Conservation (phyloP, 805 yeast species). For the Cyberlindnera sargentensis region DNA sequence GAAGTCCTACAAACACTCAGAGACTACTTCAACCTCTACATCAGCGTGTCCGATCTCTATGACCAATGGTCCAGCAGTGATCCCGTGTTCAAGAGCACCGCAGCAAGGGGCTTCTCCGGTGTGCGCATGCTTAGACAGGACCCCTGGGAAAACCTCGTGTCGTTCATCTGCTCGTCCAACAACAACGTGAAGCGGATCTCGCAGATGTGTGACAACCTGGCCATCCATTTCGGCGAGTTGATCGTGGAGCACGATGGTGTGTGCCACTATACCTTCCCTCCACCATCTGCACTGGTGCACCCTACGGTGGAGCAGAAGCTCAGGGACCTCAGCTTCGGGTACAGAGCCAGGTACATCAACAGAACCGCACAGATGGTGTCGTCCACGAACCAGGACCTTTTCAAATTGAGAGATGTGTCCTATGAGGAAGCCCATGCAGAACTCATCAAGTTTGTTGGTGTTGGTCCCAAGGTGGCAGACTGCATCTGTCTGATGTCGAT, state of each 20-base stretch:
- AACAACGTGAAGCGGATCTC: slow-evolving; percentile 92
- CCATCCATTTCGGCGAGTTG: slow-evolving; percentile 60
- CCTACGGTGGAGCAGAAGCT: slow-evolving; percentile 37
- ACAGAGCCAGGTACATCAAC: slow-evolving; percentile 82
- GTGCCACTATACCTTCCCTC: slow-evolving; percentile 68
- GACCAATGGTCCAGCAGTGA: slow-evolving; percentile 57
- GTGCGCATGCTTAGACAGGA: slow-evolving; percentile 85
- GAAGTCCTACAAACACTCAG: slow-evolving; percentile 38
- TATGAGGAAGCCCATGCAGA: slow-evolving; percentile 51
- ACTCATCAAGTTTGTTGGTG: slow-evolving; percentile 68
- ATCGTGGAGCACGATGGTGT: slow-evolving; percentile 48
- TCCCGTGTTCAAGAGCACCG: slow-evolving; percentile 33
- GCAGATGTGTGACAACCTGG: slow-evolving; percentile 80
- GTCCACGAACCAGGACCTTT: slow-evolving; percentile 29
- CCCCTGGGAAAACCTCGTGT: slow-evolving; percentile 92
- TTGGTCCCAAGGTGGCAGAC: slow-evolving; percentile 97
- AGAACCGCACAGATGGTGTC: slow-evolving; percentile 54
- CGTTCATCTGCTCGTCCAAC: slow-evolving; percentile 93
- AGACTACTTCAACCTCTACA: slow-evolving; percentile 66
- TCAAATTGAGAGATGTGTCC: slow-evolving; percentile 35
- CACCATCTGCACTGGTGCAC: slow-evolving; percentile 42
- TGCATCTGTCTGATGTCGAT: slow-evolving; percentile 91
- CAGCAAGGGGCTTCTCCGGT: slow-evolving; percentile 44
- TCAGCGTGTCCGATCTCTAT: slow-evolving; percentile 48
- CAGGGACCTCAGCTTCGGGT: slow-evolving; percentile 64